Base-by-base conservation (phyloP, 768 basidiomycete species). In the Tulasnella calospora region DNA sequence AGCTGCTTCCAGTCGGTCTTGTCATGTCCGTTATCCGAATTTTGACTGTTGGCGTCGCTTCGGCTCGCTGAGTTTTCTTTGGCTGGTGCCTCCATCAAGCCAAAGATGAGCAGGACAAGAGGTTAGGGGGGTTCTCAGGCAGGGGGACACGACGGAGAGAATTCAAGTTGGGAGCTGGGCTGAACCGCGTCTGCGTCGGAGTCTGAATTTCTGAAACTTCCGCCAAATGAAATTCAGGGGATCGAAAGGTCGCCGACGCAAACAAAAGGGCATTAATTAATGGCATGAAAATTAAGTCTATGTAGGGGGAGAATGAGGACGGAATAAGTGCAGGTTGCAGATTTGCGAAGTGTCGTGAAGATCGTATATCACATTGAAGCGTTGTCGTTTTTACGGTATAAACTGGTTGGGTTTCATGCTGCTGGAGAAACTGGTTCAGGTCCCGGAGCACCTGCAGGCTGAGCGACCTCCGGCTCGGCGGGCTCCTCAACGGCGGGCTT, bases 401-500 rank as follows among this genome's bases (percentile, higher is more conserved):
- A 30, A 23, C 35, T 35, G 71, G n/a, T 40, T 33, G 71, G 9
- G 38, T 41, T 72, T 72, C 30, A 72, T n/a, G 71, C 71, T 21
- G 71, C 27, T 12, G 71, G 38, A 30, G 71, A 72, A 38, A 72
- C 71, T 23, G 71, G 71, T 17, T 72, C 71, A 17, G 71, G 71
- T 3, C 71, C 71, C 0, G 71, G 71, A n/a, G 71, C 71, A n/a
- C 71, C 71, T n/a, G 12, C 71, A 27, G 71, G 71, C n/a, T 72
- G 71, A 30, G 44, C 71, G 38, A 23, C 36, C 9, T 40, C 71
- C 10, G 71, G 71, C 71, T 72, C 71, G 38, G 71, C 44, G 36
- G 30, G 21, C 10, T 71, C 70, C 9, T 13, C 67, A 70, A 30
- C 70, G 70, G 71, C 38, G n/a, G 71, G 38, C 27, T 72, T 30